Base-by-base conservation (phyloP, 768 basidiomycete species). In the Phlebiopsis flavidoalba region DNA sequence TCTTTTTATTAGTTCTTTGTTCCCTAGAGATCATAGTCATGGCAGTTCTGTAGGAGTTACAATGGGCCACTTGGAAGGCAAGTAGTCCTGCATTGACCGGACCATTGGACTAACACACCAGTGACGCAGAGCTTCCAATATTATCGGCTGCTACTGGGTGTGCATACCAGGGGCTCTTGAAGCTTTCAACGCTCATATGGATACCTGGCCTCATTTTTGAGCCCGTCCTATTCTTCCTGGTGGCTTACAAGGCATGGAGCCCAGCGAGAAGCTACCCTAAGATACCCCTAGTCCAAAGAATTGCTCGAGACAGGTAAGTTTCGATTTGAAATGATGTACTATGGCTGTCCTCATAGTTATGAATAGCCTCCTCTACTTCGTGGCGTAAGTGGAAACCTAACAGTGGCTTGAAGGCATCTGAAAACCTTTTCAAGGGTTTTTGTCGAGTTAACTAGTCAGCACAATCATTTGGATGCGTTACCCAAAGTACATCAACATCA, bases 171-270 rank as follows among this genome's bases (percentile, higher is more conserved):
- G 65, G 61, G 3, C 45, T 69, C 26, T 43, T 65, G 6, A 58
- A 62, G 0, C 33, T 66, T 33, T 64, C 68, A 3, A 59, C 68
- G 1, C 57, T 68, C 1, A 66, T 70, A 49, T 70, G 68, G 66
- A 59, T 64, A 8, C 68, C 69, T 47, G 66, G 60, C 8, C 53
- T 70, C 8, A 40, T 69, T 21, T 60, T 63, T 1, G 69, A 70
- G 26, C 68, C 69, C 4, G 60, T 70, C 33, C 62, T 69, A 22
- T 69, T 60, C 19, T 21, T 48, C 19, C 58, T 70, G 17, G 69
- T 70, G 24, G 49, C 65, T 8, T 61, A 60, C 46, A 66, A 66
- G 40, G 64, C 67, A 11, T 55, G 22, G 50, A 2, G 33, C 36
- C 48, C 24, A 1, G 12, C 14, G 6, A 35, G 17, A 26, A 36